Percentiles rank a stretch among this genome's conserved stretches.
phyloP scores from a whole-genome alignment of 805 yeast genomes.

The Starmerella gropengiesseri region DNA sequence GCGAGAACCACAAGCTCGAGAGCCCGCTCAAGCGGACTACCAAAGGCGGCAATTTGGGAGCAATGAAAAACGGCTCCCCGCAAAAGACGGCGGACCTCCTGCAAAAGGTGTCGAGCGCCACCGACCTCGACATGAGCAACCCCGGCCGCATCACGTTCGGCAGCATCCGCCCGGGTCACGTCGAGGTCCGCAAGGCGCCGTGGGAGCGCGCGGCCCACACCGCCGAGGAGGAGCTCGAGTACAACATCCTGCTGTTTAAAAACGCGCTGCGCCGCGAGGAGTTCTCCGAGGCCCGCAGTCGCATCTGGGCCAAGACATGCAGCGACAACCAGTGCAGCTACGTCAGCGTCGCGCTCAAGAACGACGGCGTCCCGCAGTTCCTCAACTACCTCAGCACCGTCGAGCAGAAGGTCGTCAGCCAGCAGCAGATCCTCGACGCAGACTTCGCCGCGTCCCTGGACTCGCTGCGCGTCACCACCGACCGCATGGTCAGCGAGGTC shows the following conservation, averaged over 20 bases:
- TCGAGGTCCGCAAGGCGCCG: conserved; percentile 11
- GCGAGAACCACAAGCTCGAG: conserved; percentile 1
- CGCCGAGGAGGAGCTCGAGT: conserved; percentile 20
- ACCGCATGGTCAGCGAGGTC: conserved; percentile 25
- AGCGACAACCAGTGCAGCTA: neutral
- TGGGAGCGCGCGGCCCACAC: conserved; percentile 11
- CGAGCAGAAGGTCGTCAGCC: conserved; percentile 16
- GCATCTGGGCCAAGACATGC: neutral
- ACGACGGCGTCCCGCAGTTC: conserved; percentile 17
- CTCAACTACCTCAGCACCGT: conserved; percentile 18
- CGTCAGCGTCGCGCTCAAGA: conserved; percentile 15
- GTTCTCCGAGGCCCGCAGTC: neutral
- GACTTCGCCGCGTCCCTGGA: conserved; percentile 21
- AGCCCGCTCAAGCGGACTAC: conserved; percentile 1
- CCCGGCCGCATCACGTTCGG: conserved; percentile 9
- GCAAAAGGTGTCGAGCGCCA: neutral
- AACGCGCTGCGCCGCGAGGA: conserved; percentile 18
- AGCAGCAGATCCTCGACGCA: conserved; percentile 20
- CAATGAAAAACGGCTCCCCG: neutral
- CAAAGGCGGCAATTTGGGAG: neutral
- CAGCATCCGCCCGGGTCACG: conserved; percentile 10
- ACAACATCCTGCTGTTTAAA: conserved; percentile 17
- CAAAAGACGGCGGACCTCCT: neutral
- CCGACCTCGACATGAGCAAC: neutral
- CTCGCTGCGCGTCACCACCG: conserved; percentile 22